Conservation (phyloP, 345 rosid genomes). For the Gossypium turneri region DNA sequence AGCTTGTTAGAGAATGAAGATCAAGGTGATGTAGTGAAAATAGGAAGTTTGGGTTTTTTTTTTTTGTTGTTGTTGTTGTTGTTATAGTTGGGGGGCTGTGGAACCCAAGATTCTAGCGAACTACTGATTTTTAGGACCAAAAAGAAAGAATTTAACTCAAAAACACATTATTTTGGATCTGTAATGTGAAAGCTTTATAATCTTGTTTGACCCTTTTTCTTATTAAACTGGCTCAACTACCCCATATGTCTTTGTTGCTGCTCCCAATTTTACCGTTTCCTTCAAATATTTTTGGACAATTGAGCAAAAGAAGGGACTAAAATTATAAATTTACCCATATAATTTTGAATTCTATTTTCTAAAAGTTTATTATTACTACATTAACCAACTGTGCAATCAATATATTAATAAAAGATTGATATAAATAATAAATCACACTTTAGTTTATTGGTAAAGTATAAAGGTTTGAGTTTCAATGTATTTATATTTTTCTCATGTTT, state of each 20-base stretch:
- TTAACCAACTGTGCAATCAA: no score
- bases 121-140: not conserved
- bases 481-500: no score
- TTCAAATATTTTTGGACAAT: no score
- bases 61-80: not conserved
- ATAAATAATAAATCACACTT: no score
- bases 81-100: not conserved
- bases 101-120: not conserved
- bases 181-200: not conserved
- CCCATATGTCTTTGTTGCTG: not conserved
- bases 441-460: no score
- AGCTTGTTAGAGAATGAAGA: conserved; percentile 1
- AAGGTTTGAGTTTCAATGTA: no score
- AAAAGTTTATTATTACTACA: no score
- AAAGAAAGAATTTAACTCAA: not conserved
- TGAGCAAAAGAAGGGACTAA: not conserved
- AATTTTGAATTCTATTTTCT: no score
- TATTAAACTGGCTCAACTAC: not conserved
- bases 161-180: not conserved
- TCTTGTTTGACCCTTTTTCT: not conserved
- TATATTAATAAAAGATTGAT: no score
- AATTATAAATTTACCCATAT: not conserved
- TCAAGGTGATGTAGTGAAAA: not conserved
- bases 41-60: not conserved
- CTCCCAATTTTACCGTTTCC: not conserved